phyloP scores from a whole-genome alignment of 257 asterid species.

The Solanum dulcamara region DNA sequence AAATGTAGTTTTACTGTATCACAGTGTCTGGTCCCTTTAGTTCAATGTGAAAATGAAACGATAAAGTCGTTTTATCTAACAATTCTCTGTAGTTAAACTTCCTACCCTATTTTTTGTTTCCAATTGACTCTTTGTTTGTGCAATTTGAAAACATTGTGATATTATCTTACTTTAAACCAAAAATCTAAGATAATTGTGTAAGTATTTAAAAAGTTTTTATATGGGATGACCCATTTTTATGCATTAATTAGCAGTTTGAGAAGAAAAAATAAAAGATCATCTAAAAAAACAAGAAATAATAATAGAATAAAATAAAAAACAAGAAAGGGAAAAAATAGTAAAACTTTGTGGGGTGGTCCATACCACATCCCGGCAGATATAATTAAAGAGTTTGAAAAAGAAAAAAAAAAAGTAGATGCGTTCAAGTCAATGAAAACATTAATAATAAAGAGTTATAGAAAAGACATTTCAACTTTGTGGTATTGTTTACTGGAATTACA shows the following conservation, averaged over 20 bases:
- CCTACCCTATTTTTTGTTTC: neutral
- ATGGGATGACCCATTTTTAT: neutral
- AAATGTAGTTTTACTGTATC: neutral
- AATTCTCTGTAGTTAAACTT: neutral
- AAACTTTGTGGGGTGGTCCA: neutral
- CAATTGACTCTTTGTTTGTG: neutral
- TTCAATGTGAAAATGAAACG: neutral
- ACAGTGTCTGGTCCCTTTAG: neutral
- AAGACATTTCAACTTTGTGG: neutral
- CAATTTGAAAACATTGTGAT: neutral
- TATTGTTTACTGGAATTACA: neutral
- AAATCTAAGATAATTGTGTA: neutral
- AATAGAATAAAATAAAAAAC: neutral
- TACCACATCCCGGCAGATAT: neutral
- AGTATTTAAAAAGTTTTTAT: neutral
- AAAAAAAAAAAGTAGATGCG: neutral
- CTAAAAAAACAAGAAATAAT: neutral
- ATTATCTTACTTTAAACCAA: neutral
- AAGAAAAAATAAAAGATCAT: neutral
- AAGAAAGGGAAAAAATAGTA: neutral
- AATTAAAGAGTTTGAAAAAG: neutral
- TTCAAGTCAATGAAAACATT: slow-evolving; percentile 10
- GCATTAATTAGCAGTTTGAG: neutral
- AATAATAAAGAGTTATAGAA: neutral
- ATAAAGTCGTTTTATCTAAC: neutral